Percentiles rank a stretch among this genome's conserved stretches.
Conservation (phyloP, 805 yeast genomes). For the Helenozyma baotianmanensis region DNA sequence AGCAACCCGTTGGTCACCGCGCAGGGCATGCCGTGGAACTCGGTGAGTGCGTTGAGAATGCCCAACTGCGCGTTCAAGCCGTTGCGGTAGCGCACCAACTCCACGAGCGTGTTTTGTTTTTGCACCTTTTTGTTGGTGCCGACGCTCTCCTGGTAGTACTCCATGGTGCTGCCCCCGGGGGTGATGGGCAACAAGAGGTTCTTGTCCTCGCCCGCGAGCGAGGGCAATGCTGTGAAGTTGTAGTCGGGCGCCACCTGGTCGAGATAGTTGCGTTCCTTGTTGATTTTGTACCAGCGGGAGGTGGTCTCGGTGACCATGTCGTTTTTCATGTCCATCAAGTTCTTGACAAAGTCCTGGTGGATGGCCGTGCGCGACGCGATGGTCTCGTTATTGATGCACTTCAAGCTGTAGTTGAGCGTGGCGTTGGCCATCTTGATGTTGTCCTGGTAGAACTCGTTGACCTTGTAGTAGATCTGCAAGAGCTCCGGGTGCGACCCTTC, state of each 20-base stretch:
- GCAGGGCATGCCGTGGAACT: slow-evolving; percentile 78
- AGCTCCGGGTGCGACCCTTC: slow-evolving; percentile 92
- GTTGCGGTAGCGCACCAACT: slow-evolving; percentile 61
- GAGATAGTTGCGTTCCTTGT: slow-evolving; percentile 79
- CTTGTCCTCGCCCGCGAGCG: slow-evolving; percentile 7
- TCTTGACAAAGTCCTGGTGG: slow-evolving; percentile 78
- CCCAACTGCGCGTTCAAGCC: slow-evolving; percentile 67
- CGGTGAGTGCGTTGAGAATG: slow-evolving; percentile 59
- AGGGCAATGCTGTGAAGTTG: slow-evolving; percentile 43
- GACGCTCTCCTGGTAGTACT: slow-evolving; percentile 13
- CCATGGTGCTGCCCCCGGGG: slow-evolving; percentile 15
- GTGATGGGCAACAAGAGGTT: slow-evolving; percentile 9
- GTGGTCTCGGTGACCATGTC: slow-evolving; percentile 70
- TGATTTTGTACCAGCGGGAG: slow-evolving; percentile 85
- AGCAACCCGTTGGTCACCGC: slow-evolving; percentile 44
- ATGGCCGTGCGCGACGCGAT: slow-evolving; percentile 70
- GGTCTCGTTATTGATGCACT: slow-evolving; percentile 77
- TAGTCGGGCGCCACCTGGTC: slow-evolving; percentile 59
- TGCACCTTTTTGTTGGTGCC: slow-evolving; percentile 29
- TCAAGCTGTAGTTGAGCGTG: slow-evolving; percentile 54
- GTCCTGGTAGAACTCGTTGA: slow-evolving; percentile 70
- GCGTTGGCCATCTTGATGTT: slow-evolving; percentile 47
- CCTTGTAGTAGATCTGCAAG: slow-evolving; percentile 61
- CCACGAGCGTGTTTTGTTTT: slow-evolving; percentile 33
- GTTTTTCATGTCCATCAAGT: slow-evolving; percentile 61